Conservation (phyloP, 2,329 filamentous ascomycete species). For the Arthrinium phaeospermum region DNA sequence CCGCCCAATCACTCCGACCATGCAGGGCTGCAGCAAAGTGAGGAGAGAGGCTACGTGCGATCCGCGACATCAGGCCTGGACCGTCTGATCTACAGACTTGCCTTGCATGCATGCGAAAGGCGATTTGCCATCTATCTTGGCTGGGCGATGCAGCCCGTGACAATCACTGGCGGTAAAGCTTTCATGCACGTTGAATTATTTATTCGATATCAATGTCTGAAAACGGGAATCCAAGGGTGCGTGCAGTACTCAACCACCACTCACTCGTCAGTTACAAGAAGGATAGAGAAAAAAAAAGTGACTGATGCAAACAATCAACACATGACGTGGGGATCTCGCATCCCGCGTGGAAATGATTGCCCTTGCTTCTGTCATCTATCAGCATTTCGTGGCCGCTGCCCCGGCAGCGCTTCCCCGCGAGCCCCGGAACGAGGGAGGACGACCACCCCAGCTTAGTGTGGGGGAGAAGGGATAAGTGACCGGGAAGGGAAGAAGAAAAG, state of each 20-base stretch:
- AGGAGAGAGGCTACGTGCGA: not conserved
- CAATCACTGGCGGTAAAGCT: not conserved
- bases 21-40: slow-evolving; percentile 2
- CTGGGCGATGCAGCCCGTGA: not conserved
- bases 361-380: slow-evolving; percentile 13
- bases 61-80: not conserved
- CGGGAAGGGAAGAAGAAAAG: not conserved
- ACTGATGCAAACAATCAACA: not conserved
- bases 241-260: not conserved
- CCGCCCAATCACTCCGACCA: slow-evolving; percentile 14
- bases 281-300: not conserved
- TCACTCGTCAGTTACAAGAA: not conserved
- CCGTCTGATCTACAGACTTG: slow-evolving; percentile 1
- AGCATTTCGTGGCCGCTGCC: not conserved
- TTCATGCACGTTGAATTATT: not conserved
- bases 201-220: not conserved
- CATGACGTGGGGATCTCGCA: slow-evolving; percentile 13
- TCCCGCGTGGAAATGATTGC: slow-evolving; percentile 14
- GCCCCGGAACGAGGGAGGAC: slow-evolving; percentile 1
- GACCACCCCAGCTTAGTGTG: slow-evolving; percentile 11
- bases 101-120: not conserved
- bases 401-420: slow-evolving; percentile 2
- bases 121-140: not conserved
- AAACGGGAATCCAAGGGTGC: not conserved
- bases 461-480: slow-evolving; percentile 6